Base-by-base conservation (phyloP, 2,329 filamentous ascomycete species). In the Ceratocystis lukuohia region DNA sequence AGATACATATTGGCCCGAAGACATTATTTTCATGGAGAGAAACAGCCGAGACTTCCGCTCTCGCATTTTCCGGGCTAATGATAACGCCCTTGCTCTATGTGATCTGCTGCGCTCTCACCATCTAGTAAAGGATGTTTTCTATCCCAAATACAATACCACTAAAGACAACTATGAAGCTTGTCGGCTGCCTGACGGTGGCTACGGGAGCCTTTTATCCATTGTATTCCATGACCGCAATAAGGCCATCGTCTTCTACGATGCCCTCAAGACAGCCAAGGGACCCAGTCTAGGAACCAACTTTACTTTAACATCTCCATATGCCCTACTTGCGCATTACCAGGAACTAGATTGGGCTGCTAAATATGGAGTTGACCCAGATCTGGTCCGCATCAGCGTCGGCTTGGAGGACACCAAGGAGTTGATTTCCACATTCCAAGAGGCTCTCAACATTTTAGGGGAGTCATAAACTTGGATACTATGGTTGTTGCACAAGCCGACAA, bases 251-350 rank as follows among this genome's bases (percentile, higher is more conserved):
- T 96, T 97, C 74, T 96, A 88, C 75, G 91, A 99, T 75, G 81
- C 83, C 12, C 78, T 99, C 17, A 85, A 95, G 69, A 94, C 91
- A 1, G 86, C 91, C 48, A 99, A 99, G 75, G 94, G 94, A 0
- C 94, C 94, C 0, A 96, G 91, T 75, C 79, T 99, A 62, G 94
- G 94, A 1, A 97, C 94, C 0, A 99, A 99, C 75, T 99, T 99
- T 74, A 97, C 94, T 0, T 79, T 99, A 46, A 88, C 88, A 67
- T 96, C 88, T 62, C 94, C 94, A 0, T 99, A 96, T 74, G 91
- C 94, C 25, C 79, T 99, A 44, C 76, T 99, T 41, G 94, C 94
- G 3, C 94, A 99, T 75, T 99, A 94, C 72, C 80, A 83, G 59
- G 94, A 99, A 78, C 75, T 97, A 53, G 87, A 92, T n/a, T 99